These are phyloP conservation scores for Teunomyces lycoperdinae DNA, from an alignment of 805 yeast species.

Conservation along the genomic window DNA sequence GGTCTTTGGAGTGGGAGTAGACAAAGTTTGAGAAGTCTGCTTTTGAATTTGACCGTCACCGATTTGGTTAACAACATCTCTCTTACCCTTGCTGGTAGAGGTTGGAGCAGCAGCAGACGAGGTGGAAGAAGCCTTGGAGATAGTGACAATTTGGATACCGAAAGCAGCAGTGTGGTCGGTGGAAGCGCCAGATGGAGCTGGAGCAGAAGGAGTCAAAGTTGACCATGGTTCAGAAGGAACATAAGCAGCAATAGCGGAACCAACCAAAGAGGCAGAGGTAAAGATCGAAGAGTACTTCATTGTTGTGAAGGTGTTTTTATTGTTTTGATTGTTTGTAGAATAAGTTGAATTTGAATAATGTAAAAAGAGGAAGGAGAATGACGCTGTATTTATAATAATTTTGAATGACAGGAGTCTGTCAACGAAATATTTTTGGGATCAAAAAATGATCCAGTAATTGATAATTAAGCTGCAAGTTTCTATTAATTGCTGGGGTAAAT, in stretches of 20 bases:
- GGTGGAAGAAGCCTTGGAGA: conserved; percentile 33
- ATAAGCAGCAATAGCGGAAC: conserved; percentile 53
- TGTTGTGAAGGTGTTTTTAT: neutral
- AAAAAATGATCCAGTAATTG: neutral
- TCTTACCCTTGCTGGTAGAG: conserved; percentile 21
- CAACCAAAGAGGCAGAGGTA: conserved; percentile 38
- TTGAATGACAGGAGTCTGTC: neutral
- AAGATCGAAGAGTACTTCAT: conserved; percentile 21
- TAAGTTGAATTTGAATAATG: neutral
- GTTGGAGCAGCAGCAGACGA: conserved; percentile 22
- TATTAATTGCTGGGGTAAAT: conserved; percentile 2
- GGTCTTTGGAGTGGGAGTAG: conserved; percentile 38
- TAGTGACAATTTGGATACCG: conserved; percentile 66
- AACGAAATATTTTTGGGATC: conserved; percentile 1
- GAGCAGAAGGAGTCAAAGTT: conserved; percentile 29
- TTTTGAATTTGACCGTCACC: conserved; percentile 63
- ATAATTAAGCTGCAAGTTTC: neutral
- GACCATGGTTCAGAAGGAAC: conserved; percentile 29
- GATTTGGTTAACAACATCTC: conserved; percentile 19
- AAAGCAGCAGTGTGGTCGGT: conserved; percentile 56
- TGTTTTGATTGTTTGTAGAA: conserved; percentile 2
- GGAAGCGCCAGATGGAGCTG: conserved; percentile 27
- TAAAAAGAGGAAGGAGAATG: neutral
- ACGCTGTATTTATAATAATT: neutral
- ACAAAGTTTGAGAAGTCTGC: conserved; percentile 37